Percentiles rank a stretch among this genome's conserved stretches.
These are phyloP conservation scores for Aaosphaeria pasadenensis DNA, from an alignment of 2,329 filamentous ascomycete genomes.

Conservation along the genomic window DNA sequence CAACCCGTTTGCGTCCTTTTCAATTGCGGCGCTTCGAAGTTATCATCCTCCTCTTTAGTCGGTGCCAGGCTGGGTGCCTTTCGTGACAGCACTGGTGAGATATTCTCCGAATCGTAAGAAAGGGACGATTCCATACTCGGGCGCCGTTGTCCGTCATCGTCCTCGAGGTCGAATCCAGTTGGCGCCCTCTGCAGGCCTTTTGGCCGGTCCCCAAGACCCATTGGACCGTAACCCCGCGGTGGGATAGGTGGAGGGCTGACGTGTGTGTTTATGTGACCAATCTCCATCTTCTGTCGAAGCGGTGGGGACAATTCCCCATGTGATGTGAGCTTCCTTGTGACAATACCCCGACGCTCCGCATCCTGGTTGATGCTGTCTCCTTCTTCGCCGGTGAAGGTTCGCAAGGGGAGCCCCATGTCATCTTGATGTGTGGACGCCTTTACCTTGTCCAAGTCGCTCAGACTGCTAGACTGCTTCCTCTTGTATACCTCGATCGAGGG, in stretches of 20 bases:
- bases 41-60: conserved; percentile 34
- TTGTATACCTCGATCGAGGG: conserved; percentile 70
- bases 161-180: conserved; percentile 28
- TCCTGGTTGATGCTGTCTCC: conserved; percentile 18
- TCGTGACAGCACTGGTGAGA: conserved; percentile 19
- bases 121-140: conserved; percentile 31
- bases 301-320: conserved; percentile 35
- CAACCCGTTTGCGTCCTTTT: conserved; percentile 58
- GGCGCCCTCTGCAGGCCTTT: conserved; percentile 26
- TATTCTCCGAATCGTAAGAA: conserved; percentile 29
- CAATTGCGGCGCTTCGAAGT: conserved; percentile 55
- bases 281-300: conserved; percentile 34
- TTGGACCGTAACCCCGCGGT: conserved; percentile 27
- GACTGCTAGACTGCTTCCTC: conserved; percentile 43
- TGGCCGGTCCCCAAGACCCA: conserved; percentile 34
- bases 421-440: conserved; percentile 23
- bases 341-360: conserved; percentile 22
- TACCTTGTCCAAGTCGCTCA: conserved; percentile 12
- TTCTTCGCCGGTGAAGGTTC: conserved; percentile 18
- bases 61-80: conserved; percentile 25
- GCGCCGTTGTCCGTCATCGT: conserved; percentile 10
- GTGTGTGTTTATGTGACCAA: conserved; percentile 34
- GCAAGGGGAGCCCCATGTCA: conserved; percentile 25
- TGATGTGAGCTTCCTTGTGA: conserved; percentile 32
- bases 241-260: conserved; percentile 22